Percentiles rank a stretch among this genome's conserved stretches.
Conservation (phyloP, 2,329 filamentous ascomycete species). For the Aspergillus sp. region DNA sequence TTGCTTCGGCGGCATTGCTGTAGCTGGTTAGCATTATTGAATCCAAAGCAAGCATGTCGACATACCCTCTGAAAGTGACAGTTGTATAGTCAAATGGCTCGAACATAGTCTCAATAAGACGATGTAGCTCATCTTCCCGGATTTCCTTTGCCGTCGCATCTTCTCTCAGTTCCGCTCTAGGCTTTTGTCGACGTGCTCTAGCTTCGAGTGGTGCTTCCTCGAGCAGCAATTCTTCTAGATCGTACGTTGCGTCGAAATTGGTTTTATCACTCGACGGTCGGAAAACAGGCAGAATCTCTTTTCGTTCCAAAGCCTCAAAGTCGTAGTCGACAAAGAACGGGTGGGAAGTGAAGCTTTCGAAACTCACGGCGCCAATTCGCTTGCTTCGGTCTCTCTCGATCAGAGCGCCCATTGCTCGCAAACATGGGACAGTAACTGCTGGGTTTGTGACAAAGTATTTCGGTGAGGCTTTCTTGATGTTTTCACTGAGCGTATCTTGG, state of each 20-base stretch:
- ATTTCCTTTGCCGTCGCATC: slow-evolving; percentile 95
- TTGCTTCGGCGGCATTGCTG: slow-evolving; percentile 35
- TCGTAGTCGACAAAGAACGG: slow-evolving; percentile 85
- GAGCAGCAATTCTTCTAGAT: slow-evolving; percentile 85
- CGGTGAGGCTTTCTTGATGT: slow-evolving; percentile 76
- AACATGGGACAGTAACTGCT: slow-evolving; percentile 79
- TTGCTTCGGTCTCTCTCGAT: slow-evolving; percentile 74
- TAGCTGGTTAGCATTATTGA: slow-evolving; percentile 5
- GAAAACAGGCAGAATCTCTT: slow-evolving; percentile 87
- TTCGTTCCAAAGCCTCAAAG: slow-evolving; percentile 77
- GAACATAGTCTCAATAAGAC: slow-evolving; percentile 90
- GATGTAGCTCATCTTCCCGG: slow-evolving; percentile 86
- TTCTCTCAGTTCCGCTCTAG: slow-evolving; percentile 82
- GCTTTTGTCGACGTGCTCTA: slow-evolving; percentile 86
- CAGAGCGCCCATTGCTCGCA: slow-evolving; percentile 81
- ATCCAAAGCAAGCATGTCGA: slow-evolving; percentile 1
- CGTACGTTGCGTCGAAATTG: slow-evolving; percentile 98
- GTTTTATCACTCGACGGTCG: slow-evolving; percentile 94
- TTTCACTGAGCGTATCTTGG: slow-evolving; percentile 71
- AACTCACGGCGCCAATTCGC: slow-evolving; percentile 77
- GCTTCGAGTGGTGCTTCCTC: slow-evolving; percentile 95
- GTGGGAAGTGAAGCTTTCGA: slow-evolving; percentile 79
- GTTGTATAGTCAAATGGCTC: slow-evolving; percentile 92
- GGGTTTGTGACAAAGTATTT: slow-evolving; percentile 91
- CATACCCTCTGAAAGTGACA: slow-evolving; percentile 70